These are phyloP conservation scores for Onygenales sp. DNA, from an alignment of 2,329 filamentous ascomycete species.

Conservation along the genomic window DNA sequence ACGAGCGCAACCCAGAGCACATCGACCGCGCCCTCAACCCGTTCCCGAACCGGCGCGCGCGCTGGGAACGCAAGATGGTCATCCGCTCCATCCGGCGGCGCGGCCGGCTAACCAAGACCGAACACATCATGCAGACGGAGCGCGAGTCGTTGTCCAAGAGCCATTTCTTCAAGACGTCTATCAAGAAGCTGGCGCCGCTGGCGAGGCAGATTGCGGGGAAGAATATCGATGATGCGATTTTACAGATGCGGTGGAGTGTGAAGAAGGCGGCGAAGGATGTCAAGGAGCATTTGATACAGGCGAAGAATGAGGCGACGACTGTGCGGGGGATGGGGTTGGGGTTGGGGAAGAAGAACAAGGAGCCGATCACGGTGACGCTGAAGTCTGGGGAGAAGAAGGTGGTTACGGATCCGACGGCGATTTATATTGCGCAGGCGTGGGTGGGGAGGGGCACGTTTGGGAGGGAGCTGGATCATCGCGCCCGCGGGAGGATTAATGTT, in stretches of 20 bases:
- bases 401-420: conserved; percentile 63
- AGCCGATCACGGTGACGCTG: conserved; percentile 7
- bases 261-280: conserved; percentile 86
- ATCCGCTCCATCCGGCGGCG: conserved; percentile 62
- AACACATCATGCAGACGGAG: conserved; percentile 59
- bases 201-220: conserved; percentile 87
- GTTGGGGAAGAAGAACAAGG: conserved; percentile 3
- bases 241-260: conserved; percentile 91
- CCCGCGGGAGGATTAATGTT: conserved; percentile 60
- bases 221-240: conserved; percentile 83
- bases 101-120: conserved; percentile 55
- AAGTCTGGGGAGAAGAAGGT: conserved; percentile 66
- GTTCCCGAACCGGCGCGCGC: conserved; percentile 57
- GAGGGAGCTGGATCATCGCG: conserved; percentile 58
- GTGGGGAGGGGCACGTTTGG: conserved; percentile 65
- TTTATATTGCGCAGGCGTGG: conserved; percentile 92
- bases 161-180: conserved; percentile 66
- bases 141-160: conserved; percentile 52
- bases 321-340: conserved; percentile 74
- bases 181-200: conserved; percentile 85
- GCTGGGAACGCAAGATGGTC: conserved; percentile 78
- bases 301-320: conserved; percentile 71
- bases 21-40: conserved; percentile 64
- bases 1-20: conserved; percentile 38
- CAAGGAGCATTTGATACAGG: conserved; percentile 66